Percentiles rank a stretch among this genome's conserved stretches.
Evolutionary conservation across 2,329 filamentous ascomycete species (phyloP).

Genomic region (Aspergillus novoparasiticus): DNA sequence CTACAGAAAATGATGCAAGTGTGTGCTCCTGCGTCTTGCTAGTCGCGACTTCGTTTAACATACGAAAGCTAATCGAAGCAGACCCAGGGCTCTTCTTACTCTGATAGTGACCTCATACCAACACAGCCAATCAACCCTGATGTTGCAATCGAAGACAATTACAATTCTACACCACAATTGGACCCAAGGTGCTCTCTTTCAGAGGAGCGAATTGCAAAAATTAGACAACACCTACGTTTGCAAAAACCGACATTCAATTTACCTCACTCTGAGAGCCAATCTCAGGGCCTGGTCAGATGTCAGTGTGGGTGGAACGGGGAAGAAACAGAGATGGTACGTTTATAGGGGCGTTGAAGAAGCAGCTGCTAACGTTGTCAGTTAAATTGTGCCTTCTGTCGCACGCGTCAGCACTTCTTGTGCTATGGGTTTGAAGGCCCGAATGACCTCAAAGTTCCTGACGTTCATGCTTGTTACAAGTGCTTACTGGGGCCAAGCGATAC

Average conservation of each 20-base stretch:
- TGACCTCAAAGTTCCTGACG: slow-evolving; percentile 43
- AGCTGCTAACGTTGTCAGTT: slow-evolving; percentile 35
- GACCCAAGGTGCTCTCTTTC: slow-evolving; percentile 19
- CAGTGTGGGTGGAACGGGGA: slow-evolving; percentile 45
- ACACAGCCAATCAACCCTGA: slow-evolving; percentile 27
- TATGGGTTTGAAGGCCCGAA: slow-evolving; percentile 45
- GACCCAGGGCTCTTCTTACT: slow-evolving; percentile 23
- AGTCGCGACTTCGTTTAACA: background rate
- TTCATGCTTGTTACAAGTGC: slow-evolving; percentile 53
- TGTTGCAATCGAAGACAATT: slow-evolving; percentile 1
- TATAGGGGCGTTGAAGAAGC: background rate
- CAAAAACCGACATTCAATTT: background rate
- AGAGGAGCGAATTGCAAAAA: slow-evolving; percentile 18
- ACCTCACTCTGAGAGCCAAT: background rate
- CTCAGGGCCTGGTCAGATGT: slow-evolving; percentile 33
- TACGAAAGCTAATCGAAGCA: slow-evolving; percentile 11
- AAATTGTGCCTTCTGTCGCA: slow-evolving; percentile 48
- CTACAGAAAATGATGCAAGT: slow-evolving; percentile 37
- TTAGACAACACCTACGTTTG: slow-evolving; percentile 16
- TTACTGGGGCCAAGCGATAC: slow-evolving; percentile 37
- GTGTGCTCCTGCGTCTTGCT: slow-evolving; percentile 4
- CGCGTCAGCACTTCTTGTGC: slow-evolving; percentile 50
- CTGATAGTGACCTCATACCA: slow-evolving; percentile 31
- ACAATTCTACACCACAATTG: slow-evolving; percentile 9
- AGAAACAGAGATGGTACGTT: slow-evolving; percentile 46